Percentiles rank a stretch among this genome's conserved stretches.
Conservation (phyloP, 192 early-diverging fungal species). For the Umbelopsis ramanniana region DNA sequence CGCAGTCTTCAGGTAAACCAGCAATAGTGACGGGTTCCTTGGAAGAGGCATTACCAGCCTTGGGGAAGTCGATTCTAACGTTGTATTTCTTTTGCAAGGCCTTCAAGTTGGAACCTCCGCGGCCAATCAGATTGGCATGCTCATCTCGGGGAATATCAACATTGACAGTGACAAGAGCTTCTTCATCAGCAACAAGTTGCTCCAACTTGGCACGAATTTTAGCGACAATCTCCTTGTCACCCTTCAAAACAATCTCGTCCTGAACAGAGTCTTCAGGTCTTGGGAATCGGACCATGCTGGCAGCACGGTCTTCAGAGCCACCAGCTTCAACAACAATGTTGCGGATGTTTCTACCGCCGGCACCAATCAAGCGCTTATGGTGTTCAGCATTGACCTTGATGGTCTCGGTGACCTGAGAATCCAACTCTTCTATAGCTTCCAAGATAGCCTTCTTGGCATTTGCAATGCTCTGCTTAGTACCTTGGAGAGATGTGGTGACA, state of each 20-base stretch:
- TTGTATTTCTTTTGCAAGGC: slow-evolving; percentile 68
- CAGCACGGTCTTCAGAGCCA: slow-evolving; percentile 58
- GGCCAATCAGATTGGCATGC: slow-evolving; percentile 84
- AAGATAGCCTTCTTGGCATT: slow-evolving; percentile 62
- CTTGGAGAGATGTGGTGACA: slow-evolving; percentile 54
- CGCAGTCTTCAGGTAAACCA: slow-evolving; percentile 60
- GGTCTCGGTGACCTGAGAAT: slow-evolving; percentile 54
- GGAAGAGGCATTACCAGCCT: slow-evolving; percentile 6
- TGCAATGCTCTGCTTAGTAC: slow-evolving; percentile 59
- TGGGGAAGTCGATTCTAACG: slow-evolving; percentile 70
- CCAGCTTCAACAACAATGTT: slow-evolving; percentile 64
- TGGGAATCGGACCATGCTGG: slow-evolving; percentile 67
- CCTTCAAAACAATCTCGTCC: slow-evolving; percentile 65
- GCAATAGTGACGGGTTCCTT: slow-evolving; percentile 56
- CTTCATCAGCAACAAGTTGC: slow-evolving; percentile 54
- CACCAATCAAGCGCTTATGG: slow-evolving; percentile 72
- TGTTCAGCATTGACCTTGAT: slow-evolving; percentile 55
- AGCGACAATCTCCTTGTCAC: slow-evolving; percentile 63
- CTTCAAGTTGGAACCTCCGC: slow-evolving; percentile 71
- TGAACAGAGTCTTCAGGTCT: slow-evolving; percentile 40
- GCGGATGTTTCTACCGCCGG: slow-evolving; percentile 63
- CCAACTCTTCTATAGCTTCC: slow-evolving; percentile 63
- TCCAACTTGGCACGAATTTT: slow-evolving; percentile 51
- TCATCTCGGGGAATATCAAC: slow-evolving; percentile 75
- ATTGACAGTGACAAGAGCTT: slow-evolving; percentile 58